Evolutionary conservation across 495 filamentous ascomycete species (phyloP), one percentile per base, ranked within the genome.

Genomic region (Glutinoglossum americanum): DNA sequence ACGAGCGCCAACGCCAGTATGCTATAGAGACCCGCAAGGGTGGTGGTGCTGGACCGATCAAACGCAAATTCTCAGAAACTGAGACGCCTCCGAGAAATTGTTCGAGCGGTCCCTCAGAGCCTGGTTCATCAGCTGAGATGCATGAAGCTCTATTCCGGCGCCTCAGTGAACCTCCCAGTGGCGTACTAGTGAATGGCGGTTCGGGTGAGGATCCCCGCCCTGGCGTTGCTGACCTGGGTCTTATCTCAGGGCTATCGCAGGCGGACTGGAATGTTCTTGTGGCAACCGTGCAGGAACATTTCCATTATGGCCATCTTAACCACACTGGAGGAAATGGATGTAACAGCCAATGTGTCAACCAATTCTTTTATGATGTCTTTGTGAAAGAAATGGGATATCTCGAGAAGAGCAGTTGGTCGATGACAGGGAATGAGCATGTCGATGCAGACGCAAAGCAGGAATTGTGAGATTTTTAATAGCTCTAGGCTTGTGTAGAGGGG

Each of bases 1-100:
- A 83, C 61, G 80, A 81, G 61, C 67, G 77, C 17, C 80, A 83
- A 63, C 66, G 80, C 27, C 73, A 73, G 60, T 83, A 82, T 66
- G 79, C 79, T 0, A 69, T 79, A 19, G 75, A 78, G 62, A 77
- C 76, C 5, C 67, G 79, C 21, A 79, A 75, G 60, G 73, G 72
- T n/a, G 69, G 70, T 39, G 67, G 66, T 15, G 5, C 64, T 0
- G 74, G 71, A 65, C 25, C 67, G 55, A 71, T 68, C 51, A 69
- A 70, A 59, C 69, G 68, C 53, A 75, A 69, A 60, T 70, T 66
- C 8, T 68, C 72, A 15, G 72, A 75, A 3, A 65, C 23, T 3
- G 30, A 37, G 9, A 25, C 56, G 9, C 55, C 55, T 6, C 1
- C n/a, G 33, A 32, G 56, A 44, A 9, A 27, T 33, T 13, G 55